Base-by-base conservation (phyloP, 2,329 filamentous ascomycete genomes). In the Pseudofabraea citricarpa region DNA sequence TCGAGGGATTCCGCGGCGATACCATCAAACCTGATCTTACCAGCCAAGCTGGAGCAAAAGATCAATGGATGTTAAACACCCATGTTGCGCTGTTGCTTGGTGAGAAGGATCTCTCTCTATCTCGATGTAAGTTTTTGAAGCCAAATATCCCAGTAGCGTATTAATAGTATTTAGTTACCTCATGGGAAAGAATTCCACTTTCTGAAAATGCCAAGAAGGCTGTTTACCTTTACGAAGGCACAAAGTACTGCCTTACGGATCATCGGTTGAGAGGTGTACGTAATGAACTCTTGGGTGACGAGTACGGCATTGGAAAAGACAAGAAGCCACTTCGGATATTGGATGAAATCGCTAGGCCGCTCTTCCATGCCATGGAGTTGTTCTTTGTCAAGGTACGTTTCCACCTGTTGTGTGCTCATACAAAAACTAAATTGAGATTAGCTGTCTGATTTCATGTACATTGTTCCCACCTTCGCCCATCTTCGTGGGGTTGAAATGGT, bases 51-150 rank as follows among this genome's bases (percentile, higher is more conserved):
- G 73, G 72, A 36, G 79, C 78, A n/a, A 72, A 79, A 39, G 80
- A 83, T 52, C 78, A 80, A 52, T 85, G 81, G 80, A 62, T 84
- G 43, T 70, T 84, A 39, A 85, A 83, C 54, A 78, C 75, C 3
- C 76, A 83, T 44, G 79, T 75, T 39, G 80, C 81, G 7, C 64
- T 84, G 12, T 69, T 85, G 7, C 65, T 85, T 2, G 81, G 81
- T 12, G 79, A 83, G 55, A 83, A 81, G 55, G 81, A 85, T 52
- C 63, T 82, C 16, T 65, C 69, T 12, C 68, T 85, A 3, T 74
- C 77, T 12, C 68, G 71, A 67, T 83, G 77, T 81, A 65, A 65
- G 76, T 67, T 37, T n/a, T n/a, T n/a, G n/a, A n/a, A n/a, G n/a
- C n/a, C n/a, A n/a, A n/a, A n/a, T n/a, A n/a, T n/a, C n/a, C n/a